A percentile compares a stretch with the other conserved stretches of the same genome.
Evolutionary conservation across 164 flowering plant species (phyloP).

Genomic region (Berberis thunbergii): DNA sequence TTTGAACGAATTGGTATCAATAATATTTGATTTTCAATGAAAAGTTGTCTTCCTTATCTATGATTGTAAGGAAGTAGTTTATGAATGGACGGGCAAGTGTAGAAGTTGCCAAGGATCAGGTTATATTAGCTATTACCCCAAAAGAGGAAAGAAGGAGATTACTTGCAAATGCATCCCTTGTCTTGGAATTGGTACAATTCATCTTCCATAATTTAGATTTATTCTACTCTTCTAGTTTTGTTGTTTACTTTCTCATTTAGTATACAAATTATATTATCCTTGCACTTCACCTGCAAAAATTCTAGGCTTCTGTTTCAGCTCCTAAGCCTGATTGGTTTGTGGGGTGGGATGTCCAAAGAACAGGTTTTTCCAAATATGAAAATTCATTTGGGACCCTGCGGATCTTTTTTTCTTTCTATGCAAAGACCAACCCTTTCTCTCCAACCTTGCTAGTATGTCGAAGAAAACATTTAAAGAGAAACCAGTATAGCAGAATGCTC

Average conservation of each 20-base stretch:
- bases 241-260: neutral
- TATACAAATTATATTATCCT: too few relatives aligned
- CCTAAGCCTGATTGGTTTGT: too few relatives aligned
- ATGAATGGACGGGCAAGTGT: conserved; percentile 99
- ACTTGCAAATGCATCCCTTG: conserved; percentile 94
- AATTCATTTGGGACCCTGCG: too few relatives aligned
- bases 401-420: too few relatives aligned
- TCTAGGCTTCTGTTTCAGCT: too few relatives aligned
- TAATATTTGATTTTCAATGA: neutral
- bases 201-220: neutral
- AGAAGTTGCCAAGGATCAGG: conserved; percentile 94
- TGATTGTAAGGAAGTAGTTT: conserved; percentile 89
- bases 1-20: neutral
- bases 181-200: conserved; percentile 69
- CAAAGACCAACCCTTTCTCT: too few relatives aligned
- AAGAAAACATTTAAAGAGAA: too few relatives aligned
- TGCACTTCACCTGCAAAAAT: too few relatives aligned
- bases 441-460: too few relatives aligned
- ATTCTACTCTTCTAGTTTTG: neutral
- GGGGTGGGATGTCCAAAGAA: too few relatives aligned
- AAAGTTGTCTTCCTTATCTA: conserved; percentile 17
- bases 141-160: conserved; percentile 62
- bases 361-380: too few relatives aligned
- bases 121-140: conserved; percentile 66
- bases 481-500: too few relatives aligned